Percentiles rank a stretch among this genome's conserved stretches.
phyloP scores from a whole-genome alignment of 345 rosid species.

The Gossypium sturtianum region DNA sequence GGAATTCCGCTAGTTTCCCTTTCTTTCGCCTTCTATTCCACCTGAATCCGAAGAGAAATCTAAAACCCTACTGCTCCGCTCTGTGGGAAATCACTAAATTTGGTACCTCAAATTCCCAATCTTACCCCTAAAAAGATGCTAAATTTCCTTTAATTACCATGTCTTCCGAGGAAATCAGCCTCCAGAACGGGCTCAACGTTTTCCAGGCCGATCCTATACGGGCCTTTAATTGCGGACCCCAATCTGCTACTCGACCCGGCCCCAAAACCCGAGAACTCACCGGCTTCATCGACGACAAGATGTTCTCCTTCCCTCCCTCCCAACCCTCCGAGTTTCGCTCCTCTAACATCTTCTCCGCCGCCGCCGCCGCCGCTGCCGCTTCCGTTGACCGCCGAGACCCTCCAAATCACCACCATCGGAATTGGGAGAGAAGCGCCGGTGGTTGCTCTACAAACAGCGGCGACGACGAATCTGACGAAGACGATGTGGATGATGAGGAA shows the following conservation, averaged over 20 bases:
- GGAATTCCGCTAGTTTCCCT: neutral
- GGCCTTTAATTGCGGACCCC: conserved; percentile 29
- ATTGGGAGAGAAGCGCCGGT: conserved; percentile 28
- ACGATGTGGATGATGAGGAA: conserved; percentile 40
- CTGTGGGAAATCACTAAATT: neutral
- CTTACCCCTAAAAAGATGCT: neutral
- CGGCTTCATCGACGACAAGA: conserved; percentile 42
- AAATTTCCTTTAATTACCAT: conserved; percentile 15
- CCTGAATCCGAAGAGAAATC: neutral
- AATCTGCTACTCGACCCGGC: conserved; percentile 23
- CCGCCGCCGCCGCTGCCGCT: neutral
- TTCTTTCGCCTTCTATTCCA: neutral
- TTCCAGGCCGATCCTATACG: conserved; percentile 54
- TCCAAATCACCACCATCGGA: conserved; percentile 12
- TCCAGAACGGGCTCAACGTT: conserved; percentile 38
- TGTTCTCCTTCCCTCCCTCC: conserved; percentile 39
- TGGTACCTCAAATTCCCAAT: neutral
- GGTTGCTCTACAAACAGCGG: conserved; percentile 20
- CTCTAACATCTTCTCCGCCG: conserved; percentile 15
- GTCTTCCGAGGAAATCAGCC: conserved; percentile 46
- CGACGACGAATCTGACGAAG: conserved; percentile 41
- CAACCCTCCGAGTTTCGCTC: conserved; percentile 27
- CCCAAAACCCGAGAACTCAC: conserved; percentile 51
- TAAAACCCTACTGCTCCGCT: conserved; percentile 11
- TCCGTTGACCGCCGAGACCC: conserved; percentile 9